Evolutionary conservation across 257 asterid species (phyloP), one percentile per base, ranked within the genome.

Genomic region (Perilla frutescens): DNA sequence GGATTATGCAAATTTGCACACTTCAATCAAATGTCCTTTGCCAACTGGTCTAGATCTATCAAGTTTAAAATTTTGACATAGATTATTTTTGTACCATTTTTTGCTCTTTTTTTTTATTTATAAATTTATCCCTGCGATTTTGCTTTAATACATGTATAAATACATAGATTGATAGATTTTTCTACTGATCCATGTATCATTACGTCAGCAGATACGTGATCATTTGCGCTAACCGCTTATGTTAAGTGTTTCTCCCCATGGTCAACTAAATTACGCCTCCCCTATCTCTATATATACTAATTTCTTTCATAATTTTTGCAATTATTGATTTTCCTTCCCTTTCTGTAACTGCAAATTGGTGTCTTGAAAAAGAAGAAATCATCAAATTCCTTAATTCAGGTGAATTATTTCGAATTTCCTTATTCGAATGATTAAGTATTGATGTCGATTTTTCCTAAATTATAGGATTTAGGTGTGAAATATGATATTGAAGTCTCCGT

Each of bases 351-450:
- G 62, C 55, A 32, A 43, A 74, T 12, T 40, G 72, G 69, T 76
- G 80, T 79, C 84, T 72, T 79, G 84, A 31, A 40, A 48, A 54
- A 70, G 77, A 82, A 79, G 84, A 79, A 73, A 79, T 44, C 50
- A 59, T 36, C 74, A 60, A 45, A 14, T 47, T 36, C 50, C 57
- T 60, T 54, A 73, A 77, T 59, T 57, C 39, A 66, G 82, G 82
- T 76, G 53, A 62, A 54, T 66, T 62, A 9, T 57, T 54, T 49
- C 41, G 37, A 67, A 39, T 15, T 40, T 60, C 29, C 65, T 44
- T 26, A 1, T 31, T 40, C 39, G 40, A 49, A 32, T 55, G 15
- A 7, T 47, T 77, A 14, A 1, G 14, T 36, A n/a, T 13, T 4
- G 1, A 5, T 57, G 14, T 47, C 65, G 36, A 48, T 29, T 67